Evolutionary conservation across 2,329 filamentous ascomycete species (phyloP).

Genomic region (Didymosphaeria variabile): DNA sequence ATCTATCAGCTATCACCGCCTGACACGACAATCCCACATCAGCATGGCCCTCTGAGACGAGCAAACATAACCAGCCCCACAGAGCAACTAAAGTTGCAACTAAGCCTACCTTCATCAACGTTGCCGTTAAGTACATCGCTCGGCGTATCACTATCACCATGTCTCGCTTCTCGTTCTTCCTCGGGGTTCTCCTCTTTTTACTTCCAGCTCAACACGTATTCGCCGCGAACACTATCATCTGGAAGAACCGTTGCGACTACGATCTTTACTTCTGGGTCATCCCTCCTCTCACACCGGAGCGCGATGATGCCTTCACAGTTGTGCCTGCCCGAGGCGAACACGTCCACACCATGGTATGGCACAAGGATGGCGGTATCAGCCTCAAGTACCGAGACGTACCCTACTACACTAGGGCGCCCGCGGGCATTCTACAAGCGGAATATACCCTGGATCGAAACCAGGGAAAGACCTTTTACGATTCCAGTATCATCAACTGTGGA

Average conservation of each 20-base stretch:
- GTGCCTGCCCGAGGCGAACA: slow-evolving; percentile 22
- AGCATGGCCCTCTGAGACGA: background rate
- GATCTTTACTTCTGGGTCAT: slow-evolving; percentile 33
- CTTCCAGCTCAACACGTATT: slow-evolving; percentile 1
- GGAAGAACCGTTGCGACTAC: slow-evolving; percentile 37
- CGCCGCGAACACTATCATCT: slow-evolving; percentile 28
- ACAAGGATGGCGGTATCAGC: slow-evolving; percentile 24
- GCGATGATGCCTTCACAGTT: slow-evolving; percentile 17
- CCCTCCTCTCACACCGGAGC: slow-evolving; percentile 12
- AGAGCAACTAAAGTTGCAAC: too few relatives aligned
- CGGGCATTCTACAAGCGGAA: slow-evolving; percentile 36
- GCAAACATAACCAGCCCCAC: background rate
- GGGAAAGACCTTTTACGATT: slow-evolving; percentile 32
- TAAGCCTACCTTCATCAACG: background rate
- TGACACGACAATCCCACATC: background rate
- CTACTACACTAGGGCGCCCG: slow-evolving; percentile 23
- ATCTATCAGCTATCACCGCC: too few relatives aligned
- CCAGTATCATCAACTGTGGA: slow-evolving; percentile 33
- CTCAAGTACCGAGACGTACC: slow-evolving; percentile 37
- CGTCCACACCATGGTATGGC: slow-evolving; percentile 22
- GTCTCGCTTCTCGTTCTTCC: background rate
- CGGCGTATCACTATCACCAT: background rate
- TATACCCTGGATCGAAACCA: slow-evolving; percentile 26
- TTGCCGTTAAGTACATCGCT: background rate
- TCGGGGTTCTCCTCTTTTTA: background rate